phyloP scores from a whole-genome alignment of 495 filamentous ascomycete species.

The Xylaria scruposa region DNA sequence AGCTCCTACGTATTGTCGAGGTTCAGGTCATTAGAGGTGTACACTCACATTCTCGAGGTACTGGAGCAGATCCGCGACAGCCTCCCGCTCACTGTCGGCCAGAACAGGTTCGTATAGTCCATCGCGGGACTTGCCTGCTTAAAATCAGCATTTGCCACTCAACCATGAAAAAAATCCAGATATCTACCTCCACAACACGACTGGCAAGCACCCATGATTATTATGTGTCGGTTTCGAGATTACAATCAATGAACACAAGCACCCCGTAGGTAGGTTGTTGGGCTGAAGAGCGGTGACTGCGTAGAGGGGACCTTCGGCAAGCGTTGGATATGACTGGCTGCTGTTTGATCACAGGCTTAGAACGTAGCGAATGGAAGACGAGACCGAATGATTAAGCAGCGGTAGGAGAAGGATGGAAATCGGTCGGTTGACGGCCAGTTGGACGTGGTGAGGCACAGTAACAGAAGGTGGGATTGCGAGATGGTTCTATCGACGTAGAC shows the following conservation, averaged over 20 bases:
- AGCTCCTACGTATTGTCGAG: constrained; percentile 19
- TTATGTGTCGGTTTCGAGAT: constrained; percentile 30
- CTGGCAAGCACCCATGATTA: constrained; percentile 56
- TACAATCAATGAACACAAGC: constrained; percentile 33
- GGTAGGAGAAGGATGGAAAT: constrained; percentile 15
- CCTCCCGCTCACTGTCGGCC: constrained; percentile 95
- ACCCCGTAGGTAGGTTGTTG: background rate
- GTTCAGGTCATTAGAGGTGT: background rate
- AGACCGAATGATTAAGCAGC: background rate
- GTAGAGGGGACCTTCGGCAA: constrained; percentile 12
- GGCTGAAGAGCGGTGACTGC: constrained; percentile 1
- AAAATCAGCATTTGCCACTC: constrained; percentile 32
- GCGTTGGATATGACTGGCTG: constrained; percentile 13
- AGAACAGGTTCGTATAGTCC: constrained; percentile 94
- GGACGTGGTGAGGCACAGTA: constrained; percentile 8
- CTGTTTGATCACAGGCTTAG: background rate
- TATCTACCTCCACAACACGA: constrained; percentile 59
- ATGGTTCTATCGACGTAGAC: background rate
- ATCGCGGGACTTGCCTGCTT: constrained; percentile 82
- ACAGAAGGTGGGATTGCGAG: constrained; percentile 7
- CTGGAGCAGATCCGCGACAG: constrained; percentile 91
- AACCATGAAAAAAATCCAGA: constrained; percentile 18
- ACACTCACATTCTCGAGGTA: constrained; percentile 91
- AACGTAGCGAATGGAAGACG: constrained; percentile 3
- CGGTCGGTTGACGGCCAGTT: constrained; percentile 9